Percentiles rank a stretch among this genome's conserved stretches.
Evolutionary conservation across 352 stramenopile species (phyloP).

Genomic region (Globisporangium polare): DNA sequence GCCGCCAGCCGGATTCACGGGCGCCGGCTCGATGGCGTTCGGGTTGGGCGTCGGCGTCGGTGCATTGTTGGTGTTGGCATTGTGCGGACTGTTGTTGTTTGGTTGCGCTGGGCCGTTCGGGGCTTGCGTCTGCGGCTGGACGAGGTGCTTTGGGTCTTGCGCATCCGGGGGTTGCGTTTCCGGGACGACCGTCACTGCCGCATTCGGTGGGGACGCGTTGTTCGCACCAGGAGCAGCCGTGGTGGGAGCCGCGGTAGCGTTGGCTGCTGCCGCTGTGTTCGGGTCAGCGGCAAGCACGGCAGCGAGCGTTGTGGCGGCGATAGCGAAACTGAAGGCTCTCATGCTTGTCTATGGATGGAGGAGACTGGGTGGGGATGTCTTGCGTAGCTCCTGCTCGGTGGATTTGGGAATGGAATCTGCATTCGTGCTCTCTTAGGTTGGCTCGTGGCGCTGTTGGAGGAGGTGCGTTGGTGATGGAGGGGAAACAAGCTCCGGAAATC

Average conservation of each 20-base stretch:
- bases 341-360: conserved; percentile 10
- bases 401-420: conserved; percentile 3
- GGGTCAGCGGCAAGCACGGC: conserved; percentile 1
- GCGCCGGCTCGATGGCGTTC: conserved; percentile 5
- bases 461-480: neutral
- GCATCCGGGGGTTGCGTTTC: neutral
- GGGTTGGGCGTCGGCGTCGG: neutral
- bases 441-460: neutral
- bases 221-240: neutral
- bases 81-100: neutral
- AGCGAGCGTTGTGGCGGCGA: conserved; percentile 14
- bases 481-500: neutral
- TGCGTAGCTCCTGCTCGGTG: neutral
- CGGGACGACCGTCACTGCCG: neutral
- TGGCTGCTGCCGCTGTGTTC: neutral
- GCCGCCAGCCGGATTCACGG: neutral
- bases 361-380: neutral
- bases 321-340: conserved; percentile 19
- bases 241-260: neutral
- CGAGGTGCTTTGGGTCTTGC: neutral
- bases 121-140: neutral
- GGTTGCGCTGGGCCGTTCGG: neutral
- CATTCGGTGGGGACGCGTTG: neutral
- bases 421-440: too few relatives aligned
- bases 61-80: neutral